These are phyloP conservation scores for Silene conica DNA, from an alignment of 148 eudicot genomes.

Conservation along the genomic window DNA sequence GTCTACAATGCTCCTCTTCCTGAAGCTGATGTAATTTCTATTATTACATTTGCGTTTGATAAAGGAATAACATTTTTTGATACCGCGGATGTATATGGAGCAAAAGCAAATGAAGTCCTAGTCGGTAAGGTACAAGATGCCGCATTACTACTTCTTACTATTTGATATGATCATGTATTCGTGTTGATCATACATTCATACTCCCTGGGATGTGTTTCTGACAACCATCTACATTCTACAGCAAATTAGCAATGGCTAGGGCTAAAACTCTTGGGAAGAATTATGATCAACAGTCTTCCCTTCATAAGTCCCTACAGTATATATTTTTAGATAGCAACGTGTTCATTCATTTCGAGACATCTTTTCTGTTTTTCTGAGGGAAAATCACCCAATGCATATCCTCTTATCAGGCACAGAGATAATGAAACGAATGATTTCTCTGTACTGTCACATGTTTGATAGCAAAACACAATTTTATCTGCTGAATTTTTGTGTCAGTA, in stretches of 20 bases:
- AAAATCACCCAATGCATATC: neutral
- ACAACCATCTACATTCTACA: too few species aligned
- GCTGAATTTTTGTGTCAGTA: too few species aligned
- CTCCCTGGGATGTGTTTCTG: too few species aligned
- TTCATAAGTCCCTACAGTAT: too few species aligned
- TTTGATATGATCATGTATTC: neutral
- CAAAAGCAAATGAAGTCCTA: constrained; percentile 47
- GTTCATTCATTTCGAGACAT: neutral
- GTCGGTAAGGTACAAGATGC: constrained; percentile 55
- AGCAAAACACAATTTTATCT: too few species aligned
- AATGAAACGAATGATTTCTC: too few species aligned
- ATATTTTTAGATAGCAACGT: neutral
- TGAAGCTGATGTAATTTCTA: constrained; percentile 49
- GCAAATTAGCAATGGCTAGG: too few species aligned
- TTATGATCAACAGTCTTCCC: too few species aligned
- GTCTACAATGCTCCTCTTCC: constrained; percentile 46
- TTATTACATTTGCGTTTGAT: constrained; percentile 52
- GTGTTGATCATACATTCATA: too few species aligned
- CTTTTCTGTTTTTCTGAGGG: neutral
- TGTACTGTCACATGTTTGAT: too few species aligned
- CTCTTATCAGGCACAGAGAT: too few species aligned
- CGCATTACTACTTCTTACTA: neutral
- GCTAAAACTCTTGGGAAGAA: too few species aligned
- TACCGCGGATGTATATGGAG: constrained; percentile 65
- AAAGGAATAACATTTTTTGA: constrained; percentile 70